These are phyloP conservation scores for Ophiostoma quercus DNA, from an alignment of 2,329 filamentous ascomycete species.

Conservation along the genomic window DNA sequence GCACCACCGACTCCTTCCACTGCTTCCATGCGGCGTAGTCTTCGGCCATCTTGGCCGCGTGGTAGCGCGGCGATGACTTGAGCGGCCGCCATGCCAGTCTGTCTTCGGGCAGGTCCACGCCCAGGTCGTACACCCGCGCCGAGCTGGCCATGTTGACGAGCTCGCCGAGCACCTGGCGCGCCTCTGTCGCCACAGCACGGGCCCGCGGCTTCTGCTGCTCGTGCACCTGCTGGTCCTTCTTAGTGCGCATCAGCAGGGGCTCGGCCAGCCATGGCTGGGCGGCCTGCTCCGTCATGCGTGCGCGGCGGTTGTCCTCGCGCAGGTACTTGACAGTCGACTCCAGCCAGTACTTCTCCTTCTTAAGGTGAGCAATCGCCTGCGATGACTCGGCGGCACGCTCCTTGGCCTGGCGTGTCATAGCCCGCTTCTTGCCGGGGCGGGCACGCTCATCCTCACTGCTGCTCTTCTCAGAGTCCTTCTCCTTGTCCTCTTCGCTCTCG, in stretches of 20 bases:
- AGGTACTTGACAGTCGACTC: conserved; percentile 63
- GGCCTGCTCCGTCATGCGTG: conserved; percentile 53
- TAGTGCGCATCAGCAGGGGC: conserved; percentile 44
- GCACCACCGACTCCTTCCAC: conserved; percentile 52
- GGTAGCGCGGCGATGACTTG: conserved; percentile 59
- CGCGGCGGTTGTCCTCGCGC: conserved; percentile 60
- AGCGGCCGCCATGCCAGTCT: conserved; percentile 56
- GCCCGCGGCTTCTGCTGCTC: conserved; percentile 2
- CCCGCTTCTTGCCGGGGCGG: conserved; percentile 4
- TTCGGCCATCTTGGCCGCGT: conserved; percentile 60
- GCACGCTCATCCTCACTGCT: conserved; percentile 35
- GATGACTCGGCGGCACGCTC: conserved; percentile 65
- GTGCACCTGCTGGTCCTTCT: conserved; percentile 32
- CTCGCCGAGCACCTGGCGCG: conserved; percentile 58
- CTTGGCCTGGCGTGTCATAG: conserved; percentile 32
- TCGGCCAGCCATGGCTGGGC: conserved; percentile 58
- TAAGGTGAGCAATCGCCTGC: conserved; percentile 66
- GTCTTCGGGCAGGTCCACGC: conserved; percentile 26
- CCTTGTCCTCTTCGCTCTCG: conserved; percentile 8
- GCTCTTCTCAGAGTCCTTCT: not conserved
- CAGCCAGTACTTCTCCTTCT: conserved; percentile 60
- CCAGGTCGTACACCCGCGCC: conserved; percentile 57
- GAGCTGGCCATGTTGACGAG: conserved; percentile 57
- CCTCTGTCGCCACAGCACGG: conserved; percentile 52
- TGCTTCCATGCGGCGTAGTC: conserved; percentile 58